These are phyloP conservation scores for Candida xiaguanensis DNA, from an alignment of 805 yeast species.

Conservation along the genomic window DNA sequence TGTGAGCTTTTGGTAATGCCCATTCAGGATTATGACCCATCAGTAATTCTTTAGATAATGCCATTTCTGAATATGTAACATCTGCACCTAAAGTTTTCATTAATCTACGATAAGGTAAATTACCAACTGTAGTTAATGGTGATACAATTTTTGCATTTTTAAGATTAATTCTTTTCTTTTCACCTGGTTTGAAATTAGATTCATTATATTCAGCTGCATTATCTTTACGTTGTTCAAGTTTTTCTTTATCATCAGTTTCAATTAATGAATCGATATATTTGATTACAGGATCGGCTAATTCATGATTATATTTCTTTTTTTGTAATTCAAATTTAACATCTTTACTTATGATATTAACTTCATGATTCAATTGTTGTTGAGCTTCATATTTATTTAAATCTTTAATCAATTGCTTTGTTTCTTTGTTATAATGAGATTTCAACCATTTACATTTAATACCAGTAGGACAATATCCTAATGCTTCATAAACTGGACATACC, in stretches of 20 bases:
- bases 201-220: constrained; percentile 59
- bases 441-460: constrained; percentile 94
- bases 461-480: constrained; percentile 86
- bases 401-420: constrained; percentile 39
- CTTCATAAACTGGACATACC: constrained; percentile 75
- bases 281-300: constrained; percentile 52
- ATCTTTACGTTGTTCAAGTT: constrained; percentile 31
- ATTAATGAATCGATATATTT: constrained; percentile 62
- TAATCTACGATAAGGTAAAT: constrained; percentile 88
- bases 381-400: constrained; percentile 32
- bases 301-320: constrained; percentile 59
- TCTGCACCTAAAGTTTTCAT: constrained; percentile 92
- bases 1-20: constrained; percentile 93
- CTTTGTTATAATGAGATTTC: constrained; percentile 58
- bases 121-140: constrained; percentile 97
- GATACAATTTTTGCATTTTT: constrained; percentile 80
- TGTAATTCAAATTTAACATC: constrained; percentile 48
- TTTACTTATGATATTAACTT: constrained; percentile 58
- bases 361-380: constrained; percentile 40
- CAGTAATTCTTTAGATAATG: constrained; percentile 75
- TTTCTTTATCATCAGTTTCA: constrained; percentile 39
- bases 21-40: constrained; percentile 94
- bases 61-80: constrained; percentile 94
- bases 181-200: constrained; percentile 71
- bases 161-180: constrained; percentile 72